phyloP scores from a whole-genome alignment of 331 rosid genomes.

The Spiraea crenata region DNA sequence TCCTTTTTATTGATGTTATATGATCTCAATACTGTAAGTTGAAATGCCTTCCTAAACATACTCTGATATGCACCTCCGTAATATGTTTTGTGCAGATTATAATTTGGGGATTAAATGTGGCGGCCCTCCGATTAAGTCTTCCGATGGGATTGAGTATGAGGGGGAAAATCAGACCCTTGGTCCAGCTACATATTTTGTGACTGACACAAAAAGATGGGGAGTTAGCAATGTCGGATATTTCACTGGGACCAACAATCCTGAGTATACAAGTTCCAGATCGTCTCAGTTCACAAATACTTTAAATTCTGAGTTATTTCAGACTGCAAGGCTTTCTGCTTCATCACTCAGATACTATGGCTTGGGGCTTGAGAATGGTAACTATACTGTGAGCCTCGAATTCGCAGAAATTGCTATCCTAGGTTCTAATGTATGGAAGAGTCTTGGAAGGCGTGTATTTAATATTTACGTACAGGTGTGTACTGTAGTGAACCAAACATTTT shows the following conservation, averaged over 20 bases:
- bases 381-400: conserved; percentile 65
- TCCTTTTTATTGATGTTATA: neutral
- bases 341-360: conserved; percentile 79
- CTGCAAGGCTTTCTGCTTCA: conserved; percentile 71
- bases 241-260: conserved; percentile 24
- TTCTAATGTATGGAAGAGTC: conserved; percentile 51
- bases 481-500: neutral
- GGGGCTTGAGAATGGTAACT: conserved; percentile 81
- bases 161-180: conserved; percentile 63
- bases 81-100: conserved; percentile 43
- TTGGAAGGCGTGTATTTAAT: conserved; percentile 73
- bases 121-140: conserved; percentile 45
- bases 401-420: conserved; percentile 51
- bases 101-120: conserved; percentile 76
- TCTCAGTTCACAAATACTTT: conserved; percentile 51
- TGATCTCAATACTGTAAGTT: neutral
- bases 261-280: conserved; percentile 24
- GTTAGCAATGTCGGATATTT: conserved; percentile 74
- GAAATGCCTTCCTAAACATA: neutral
- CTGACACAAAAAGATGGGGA: conserved; percentile 55
- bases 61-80: neutral
- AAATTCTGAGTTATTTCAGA: conserved; percentile 59
- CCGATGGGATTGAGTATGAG: conserved; percentile 38
- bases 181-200: conserved; percentile 62
- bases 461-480: conserved; percentile 69